phyloP scores from a whole-genome alignment of 129 eudicot genomes.

The Helianthus tuberosus region DNA sequence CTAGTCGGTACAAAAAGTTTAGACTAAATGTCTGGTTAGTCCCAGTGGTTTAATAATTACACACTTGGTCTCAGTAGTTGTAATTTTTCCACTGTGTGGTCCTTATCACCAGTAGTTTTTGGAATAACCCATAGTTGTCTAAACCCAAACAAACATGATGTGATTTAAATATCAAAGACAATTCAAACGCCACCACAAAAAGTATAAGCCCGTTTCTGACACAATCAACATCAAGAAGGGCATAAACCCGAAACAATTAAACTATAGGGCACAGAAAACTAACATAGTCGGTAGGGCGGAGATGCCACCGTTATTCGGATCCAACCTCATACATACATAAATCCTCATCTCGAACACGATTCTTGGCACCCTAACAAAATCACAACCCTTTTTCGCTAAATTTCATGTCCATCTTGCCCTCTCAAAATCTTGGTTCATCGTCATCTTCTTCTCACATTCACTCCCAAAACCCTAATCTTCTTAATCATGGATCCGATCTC shows the following conservation, averaged over 20 bases:
- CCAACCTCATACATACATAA: background rate
- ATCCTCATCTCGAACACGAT: slow-evolving; percentile 2
- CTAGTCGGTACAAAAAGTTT: too few relatives aligned
- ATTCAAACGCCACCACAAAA: too few relatives aligned
- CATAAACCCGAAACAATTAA: background rate
- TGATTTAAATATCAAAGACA: too few relatives aligned
- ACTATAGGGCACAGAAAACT: slow-evolving; percentile 1
- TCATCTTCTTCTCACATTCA: slow-evolving; percentile 38
- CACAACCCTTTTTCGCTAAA: slow-evolving; percentile 10
- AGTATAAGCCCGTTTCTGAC: background rate
- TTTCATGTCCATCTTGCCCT: slow-evolving; percentile 99
- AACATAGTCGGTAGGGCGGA: slow-evolving; percentile 6
- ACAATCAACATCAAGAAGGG: background rate
- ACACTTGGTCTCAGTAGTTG: too few relatives aligned
- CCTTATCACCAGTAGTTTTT: too few relatives aligned
- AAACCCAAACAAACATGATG: too few relatives aligned
- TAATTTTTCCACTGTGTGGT: too few relatives aligned
- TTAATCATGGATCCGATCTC: slow-evolving; percentile 58
- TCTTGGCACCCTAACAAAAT: slow-evolving; percentile 1
- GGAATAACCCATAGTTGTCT: too few relatives aligned
- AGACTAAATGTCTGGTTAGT: too few relatives aligned
- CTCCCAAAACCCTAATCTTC: slow-evolving; percentile 46
- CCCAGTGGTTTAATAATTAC: too few relatives aligned
- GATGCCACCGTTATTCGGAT: slow-evolving; percentile 26
- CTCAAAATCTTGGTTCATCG: slow-evolving; percentile 71